Evolutionary conservation across 2,329 filamentous ascomycete genomes (phyloP), one percentile per base, ranked within the genome.

Genomic region (Phaeomoniella chlamydospora): DNA sequence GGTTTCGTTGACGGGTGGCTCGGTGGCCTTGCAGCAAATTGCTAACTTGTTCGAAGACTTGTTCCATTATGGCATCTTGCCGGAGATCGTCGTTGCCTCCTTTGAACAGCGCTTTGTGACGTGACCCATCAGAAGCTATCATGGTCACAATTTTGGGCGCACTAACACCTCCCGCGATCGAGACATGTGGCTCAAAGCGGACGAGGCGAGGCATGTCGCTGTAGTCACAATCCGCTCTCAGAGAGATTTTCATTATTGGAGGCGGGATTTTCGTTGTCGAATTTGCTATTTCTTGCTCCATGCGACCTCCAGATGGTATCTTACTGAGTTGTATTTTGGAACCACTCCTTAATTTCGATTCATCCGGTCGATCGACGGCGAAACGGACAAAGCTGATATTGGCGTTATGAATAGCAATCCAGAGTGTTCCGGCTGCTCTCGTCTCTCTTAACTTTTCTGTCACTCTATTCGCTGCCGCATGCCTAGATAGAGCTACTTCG

Each of bases 11-110:
- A 29, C 86, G 80, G 2, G 90, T 94, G 10, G 78, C 72, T 37
- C 84, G 78, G 55, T 96, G 86, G 34, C 83, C 78, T 53, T 83
- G 82, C 16, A 99, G 66, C 15, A 98, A 72, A 35, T 83, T 82
- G 39, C 86, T 96, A 15, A 94, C 90, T 57, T 93, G 86, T 39
- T 87, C 84, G 54, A 98, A 99, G 1, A 98, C 90, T 58, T 99
- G 90, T 57, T 98, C 92, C 92, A 99, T 99, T 65, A 77, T 98
- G 31, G 88, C 85, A 51, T 99, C 90, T 61, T 98, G 90, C 5
- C 92, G 81, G 10, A 99, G 70, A 53, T 98, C 88, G 54, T 98
- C 90, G 51, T 88, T 88, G 13, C 90, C 87, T 42, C 86, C 86
- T 66, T 98, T 98, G 53, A 94, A 77, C 42, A 98, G 66, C 58